Conservation (phyloP, 768 basidiomycete species). For the Suillus ampliporus region DNA sequence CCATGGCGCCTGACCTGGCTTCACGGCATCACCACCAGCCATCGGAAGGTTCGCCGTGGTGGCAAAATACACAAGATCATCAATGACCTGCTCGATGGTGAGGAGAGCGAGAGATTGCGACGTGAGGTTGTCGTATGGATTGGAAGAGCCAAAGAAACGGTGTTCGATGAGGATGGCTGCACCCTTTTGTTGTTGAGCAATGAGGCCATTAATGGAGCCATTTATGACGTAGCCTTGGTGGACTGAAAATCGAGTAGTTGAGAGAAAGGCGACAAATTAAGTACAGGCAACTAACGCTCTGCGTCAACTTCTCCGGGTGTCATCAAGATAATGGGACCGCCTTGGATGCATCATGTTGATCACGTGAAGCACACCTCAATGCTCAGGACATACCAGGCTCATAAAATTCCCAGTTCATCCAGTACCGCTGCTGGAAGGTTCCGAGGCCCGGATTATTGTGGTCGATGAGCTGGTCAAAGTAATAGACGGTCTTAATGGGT, state of each 20-base stretch:
- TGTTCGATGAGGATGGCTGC: conserved; percentile 71
- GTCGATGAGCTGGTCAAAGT: conserved; percentile 44
- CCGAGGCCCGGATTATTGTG: conserved; percentile 62
- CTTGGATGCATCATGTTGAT: conserved; percentile 12
- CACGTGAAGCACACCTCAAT: not conserved
- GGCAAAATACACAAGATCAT: conserved; percentile 74
- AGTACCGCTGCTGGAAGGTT: conserved; percentile 78
- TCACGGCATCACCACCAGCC: conserved; percentile 65
- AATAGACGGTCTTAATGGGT: conserved; percentile 32
- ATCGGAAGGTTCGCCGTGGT: conserved; percentile 69
- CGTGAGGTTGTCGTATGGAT: conserved; percentile 65
- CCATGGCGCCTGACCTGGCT: conserved; percentile 55
- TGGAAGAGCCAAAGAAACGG: conserved; percentile 76
- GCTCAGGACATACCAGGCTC: conserved; percentile 45
- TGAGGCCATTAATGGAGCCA: conserved; percentile 62
- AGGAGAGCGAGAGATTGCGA: conserved; percentile 61
- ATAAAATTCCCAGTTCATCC: conserved; percentile 73
- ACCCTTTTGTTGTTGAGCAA: conserved; percentile 70
- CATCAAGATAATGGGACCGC: conserved; percentile 33
- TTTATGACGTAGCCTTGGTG: conserved; percentile 64
- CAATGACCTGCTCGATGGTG: conserved; percentile 76
- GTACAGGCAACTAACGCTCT: conserved; percentile 30
- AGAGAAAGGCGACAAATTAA: not conserved
- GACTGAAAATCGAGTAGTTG: conserved; percentile 15
- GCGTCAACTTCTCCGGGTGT: conserved; percentile 74